These are phyloP conservation scores for Leptographium wingfieldii DNA, from an alignment of 2,329 filamentous ascomycete genomes.

Conservation along the genomic window DNA sequence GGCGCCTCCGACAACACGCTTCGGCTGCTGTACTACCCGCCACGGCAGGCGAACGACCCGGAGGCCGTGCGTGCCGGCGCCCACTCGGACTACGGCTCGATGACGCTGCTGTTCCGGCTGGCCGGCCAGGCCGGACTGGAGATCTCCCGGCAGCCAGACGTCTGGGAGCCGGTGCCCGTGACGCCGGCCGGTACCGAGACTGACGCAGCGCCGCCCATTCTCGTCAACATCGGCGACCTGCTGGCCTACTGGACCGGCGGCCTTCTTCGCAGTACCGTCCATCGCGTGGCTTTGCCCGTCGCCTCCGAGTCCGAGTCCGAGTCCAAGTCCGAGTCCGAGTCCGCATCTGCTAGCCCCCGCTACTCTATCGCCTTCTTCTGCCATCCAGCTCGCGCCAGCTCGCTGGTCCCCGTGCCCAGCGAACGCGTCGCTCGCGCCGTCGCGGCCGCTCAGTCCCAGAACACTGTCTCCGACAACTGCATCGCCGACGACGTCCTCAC, in stretches of 20 bases:
- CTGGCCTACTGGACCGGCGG: constrained; percentile 84
- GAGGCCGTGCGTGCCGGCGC: constrained; percentile 75
- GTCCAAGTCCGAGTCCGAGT: constrained; percentile 11
- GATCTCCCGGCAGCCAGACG: constrained; percentile 45
- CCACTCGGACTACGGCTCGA: constrained; percentile 73
- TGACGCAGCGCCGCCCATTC: constrained; percentile 55
- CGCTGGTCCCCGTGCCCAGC: constrained; percentile 48
- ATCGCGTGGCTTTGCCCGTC: constrained; percentile 64
- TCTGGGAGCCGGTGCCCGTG: constrained; percentile 55
- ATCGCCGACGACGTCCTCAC: constrained; percentile 38
- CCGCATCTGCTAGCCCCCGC: constrained; percentile 27
- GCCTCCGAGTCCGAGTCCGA: too few species aligned
- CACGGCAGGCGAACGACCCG: constrained; percentile 28
- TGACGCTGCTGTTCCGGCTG: constrained; percentile 73
- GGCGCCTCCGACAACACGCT: constrained; percentile 46
- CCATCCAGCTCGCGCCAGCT: constrained; percentile 42
- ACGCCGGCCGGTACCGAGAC: constrained; percentile 45
- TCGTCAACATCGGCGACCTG: constrained; percentile 64
- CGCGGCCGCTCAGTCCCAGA: constrained; percentile 10
- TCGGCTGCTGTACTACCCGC: constrained; percentile 62
- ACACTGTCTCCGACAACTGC: constrained; percentile 1
- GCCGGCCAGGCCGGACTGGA: constrained; percentile 78
- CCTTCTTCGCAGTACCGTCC: constrained; percentile 74
- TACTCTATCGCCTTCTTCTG: constrained; percentile 61
- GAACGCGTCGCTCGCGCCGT: constrained; percentile 35